These are phyloP conservation scores for Macrophomina tecta DNA, from an alignment of 2,329 filamentous ascomycete species.

Conservation along the genomic window DNA sequence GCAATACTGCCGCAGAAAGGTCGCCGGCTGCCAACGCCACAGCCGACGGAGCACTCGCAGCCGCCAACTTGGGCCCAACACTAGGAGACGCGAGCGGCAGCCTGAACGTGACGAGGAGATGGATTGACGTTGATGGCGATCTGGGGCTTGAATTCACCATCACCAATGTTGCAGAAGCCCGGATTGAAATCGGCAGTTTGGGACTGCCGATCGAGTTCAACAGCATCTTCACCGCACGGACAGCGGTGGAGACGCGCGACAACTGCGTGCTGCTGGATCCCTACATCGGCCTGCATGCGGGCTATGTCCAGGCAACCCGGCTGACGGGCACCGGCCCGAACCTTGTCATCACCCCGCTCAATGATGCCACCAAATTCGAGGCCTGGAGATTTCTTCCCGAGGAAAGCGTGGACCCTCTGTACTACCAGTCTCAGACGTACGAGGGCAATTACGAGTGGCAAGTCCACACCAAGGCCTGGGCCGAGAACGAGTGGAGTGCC, in stretches of 20 bases:
- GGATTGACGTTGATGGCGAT: constrained; percentile 57
- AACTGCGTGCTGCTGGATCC: constrained; percentile 64
- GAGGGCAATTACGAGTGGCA: constrained; percentile 69
- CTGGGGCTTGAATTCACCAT: constrained; percentile 60
- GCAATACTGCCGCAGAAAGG: constrained; percentile 54
- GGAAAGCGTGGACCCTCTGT: constrained; percentile 40
- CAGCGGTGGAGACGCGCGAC: constrained; percentile 55
- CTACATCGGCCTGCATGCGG: constrained; percentile 65
- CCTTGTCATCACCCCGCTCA: constrained; percentile 61
- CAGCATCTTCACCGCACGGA: constrained; percentile 63
- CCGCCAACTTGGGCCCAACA: constrained; percentile 51
- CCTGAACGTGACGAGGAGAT: constrained; percentile 58
- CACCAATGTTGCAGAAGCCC: constrained; percentile 49
- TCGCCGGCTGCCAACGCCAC: constrained; percentile 42
- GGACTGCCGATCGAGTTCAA: constrained; percentile 68
- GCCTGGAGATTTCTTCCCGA: constrained; percentile 62
- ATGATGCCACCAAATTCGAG: constrained; percentile 57
- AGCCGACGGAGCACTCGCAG: constrained; percentile 42
- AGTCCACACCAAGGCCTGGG: constrained; percentile 59
- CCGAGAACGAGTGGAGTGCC: constrained; percentile 61
- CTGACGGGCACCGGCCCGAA: constrained; percentile 60
- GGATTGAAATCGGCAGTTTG: constrained; percentile 62
- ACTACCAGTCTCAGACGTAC: constrained; percentile 62
- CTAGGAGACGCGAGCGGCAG: constrained; percentile 45
- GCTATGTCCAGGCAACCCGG: constrained; percentile 61